Evolutionary conservation across 768 basidiomycete genomes (phyloP).

Genomic region (Gelatoporia subvermispora): DNA sequence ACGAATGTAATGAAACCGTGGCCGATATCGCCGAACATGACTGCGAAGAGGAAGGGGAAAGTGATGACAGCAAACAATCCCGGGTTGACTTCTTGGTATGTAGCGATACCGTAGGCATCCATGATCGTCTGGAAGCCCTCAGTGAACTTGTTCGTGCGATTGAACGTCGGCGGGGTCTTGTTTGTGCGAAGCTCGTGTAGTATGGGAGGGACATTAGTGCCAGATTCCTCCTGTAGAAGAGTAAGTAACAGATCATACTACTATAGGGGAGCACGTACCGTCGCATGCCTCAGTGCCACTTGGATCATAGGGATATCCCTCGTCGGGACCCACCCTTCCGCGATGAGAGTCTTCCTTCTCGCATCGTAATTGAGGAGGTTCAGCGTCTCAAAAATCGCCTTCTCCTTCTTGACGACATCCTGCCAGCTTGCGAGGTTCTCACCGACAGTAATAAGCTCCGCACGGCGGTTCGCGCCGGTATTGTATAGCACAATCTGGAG

Average conservation of each 20-base stretch:
- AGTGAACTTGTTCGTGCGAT: constrained; percentile 93
- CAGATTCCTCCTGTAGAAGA: constrained; percentile 68
- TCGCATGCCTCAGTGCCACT: constrained; percentile 81
- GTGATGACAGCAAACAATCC: constrained; percentile 89
- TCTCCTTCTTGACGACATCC: constrained; percentile 93
- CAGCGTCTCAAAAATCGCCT: constrained; percentile 91
- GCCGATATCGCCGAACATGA: constrained; percentile 99
- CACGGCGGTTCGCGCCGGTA: constrained; percentile 77
- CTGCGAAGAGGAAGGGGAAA: constrained; percentile 97
- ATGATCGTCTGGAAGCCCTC: constrained; percentile 97
- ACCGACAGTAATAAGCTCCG: constrained; percentile 79
- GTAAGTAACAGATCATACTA: background rate
- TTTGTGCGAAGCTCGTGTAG: constrained; percentile 83
- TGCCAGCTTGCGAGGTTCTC: constrained; percentile 87
- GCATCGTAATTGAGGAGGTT: constrained; percentile 96
- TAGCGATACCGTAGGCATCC: constrained; percentile 93
- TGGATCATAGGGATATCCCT: constrained; percentile 87
- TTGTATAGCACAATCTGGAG: constrained; percentile 85
- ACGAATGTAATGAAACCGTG: constrained; percentile 83
- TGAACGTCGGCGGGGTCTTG: constrained; percentile 94
- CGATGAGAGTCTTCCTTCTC: constrained; percentile 88
- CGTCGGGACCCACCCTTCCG: constrained; percentile 97
- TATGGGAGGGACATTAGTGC: constrained; percentile 88
- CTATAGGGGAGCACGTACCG: constrained; percentile 36
- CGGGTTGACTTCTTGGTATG: constrained; percentile 96